Conservation (phyloP, 1,139 yeast species). For the Kluyveromyces sp. region DNA sequence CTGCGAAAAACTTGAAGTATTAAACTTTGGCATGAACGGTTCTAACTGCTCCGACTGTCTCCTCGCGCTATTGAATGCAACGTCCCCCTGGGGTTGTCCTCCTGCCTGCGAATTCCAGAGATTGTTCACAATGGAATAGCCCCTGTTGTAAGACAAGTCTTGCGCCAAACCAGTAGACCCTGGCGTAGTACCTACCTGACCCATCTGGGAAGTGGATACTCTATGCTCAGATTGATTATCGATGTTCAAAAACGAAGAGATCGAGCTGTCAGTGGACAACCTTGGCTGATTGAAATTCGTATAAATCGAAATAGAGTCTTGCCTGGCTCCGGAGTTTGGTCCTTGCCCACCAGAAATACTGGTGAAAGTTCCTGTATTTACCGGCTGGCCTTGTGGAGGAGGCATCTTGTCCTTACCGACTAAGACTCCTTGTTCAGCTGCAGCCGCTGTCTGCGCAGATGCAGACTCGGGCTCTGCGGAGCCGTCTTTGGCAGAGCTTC, state of each 20-base stretch:
- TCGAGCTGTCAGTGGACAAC: slow-evolving; percentile 22
- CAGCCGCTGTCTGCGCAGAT: neutral
- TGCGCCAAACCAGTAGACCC: neutral
- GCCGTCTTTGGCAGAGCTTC: neutral
- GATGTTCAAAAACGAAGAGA: slow-evolving; percentile 21
- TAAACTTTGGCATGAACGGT: slow-evolving; percentile 36
- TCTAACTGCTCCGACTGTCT: slow-evolving; percentile 42
- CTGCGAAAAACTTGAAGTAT: slow-evolving; percentile 29
- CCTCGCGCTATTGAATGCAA: slow-evolving; percentile 22
- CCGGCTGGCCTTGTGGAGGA: slow-evolving; percentile 12
- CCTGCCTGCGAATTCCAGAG: slow-evolving; percentile 18
- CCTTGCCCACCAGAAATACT: neutral
- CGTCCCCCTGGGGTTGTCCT: slow-evolving; percentile 13
- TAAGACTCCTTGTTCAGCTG: neutral
- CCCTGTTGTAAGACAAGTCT: slow-evolving; percentile 28
- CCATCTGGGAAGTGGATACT: slow-evolving; percentile 15
- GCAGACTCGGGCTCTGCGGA: neutral
- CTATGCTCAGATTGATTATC: slow-evolving; percentile 8
- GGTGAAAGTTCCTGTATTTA: slow-evolving; percentile 3
- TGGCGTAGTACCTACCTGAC: slow-evolving; percentile 2
- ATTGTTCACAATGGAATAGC: slow-evolving; percentile 34
- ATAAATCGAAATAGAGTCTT: slow-evolving; percentile 25
- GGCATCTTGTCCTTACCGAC: slow-evolving; percentile 10
- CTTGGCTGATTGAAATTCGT: slow-evolving; percentile 26
- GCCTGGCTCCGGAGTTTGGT: slow-evolving; percentile 7